Conservation (phyloP, 2,329 filamentous ascomycete species). For the Trematosphaeria pertusa region DNA sequence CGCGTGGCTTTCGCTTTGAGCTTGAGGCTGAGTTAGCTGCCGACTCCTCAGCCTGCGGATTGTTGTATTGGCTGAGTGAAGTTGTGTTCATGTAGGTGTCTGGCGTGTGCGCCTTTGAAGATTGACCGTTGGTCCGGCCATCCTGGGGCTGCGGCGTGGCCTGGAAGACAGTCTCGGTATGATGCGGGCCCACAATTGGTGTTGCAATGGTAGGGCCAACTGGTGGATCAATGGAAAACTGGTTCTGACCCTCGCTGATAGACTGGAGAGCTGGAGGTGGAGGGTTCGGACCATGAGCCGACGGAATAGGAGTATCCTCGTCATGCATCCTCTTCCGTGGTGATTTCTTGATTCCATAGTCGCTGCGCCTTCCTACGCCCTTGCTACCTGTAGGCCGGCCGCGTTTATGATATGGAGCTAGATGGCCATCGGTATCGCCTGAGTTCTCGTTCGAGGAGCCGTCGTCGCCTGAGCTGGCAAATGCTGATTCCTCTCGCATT, state of each 20-base stretch:
- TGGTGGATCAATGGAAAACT: slow-evolving; percentile 44
- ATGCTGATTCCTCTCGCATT: slow-evolving; percentile 52
- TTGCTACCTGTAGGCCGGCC: slow-evolving; percentile 55
- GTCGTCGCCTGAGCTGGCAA: slow-evolving; percentile 46
- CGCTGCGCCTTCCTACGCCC: slow-evolving; percentile 54
- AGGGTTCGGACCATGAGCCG: slow-evolving; percentile 29
- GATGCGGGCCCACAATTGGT: slow-evolving; percentile 31
- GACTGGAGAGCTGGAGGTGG: slow-evolving; percentile 41
- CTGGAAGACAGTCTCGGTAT: slow-evolving; percentile 44
- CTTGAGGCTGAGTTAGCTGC: slow-evolving; percentile 26
- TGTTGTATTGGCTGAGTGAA: slow-evolving; percentile 42
- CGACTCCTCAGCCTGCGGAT: slow-evolving; percentile 35
- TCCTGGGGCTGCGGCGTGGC: slow-evolving; percentile 43
- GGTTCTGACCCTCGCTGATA: slow-evolving; percentile 46
- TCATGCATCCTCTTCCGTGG: slow-evolving; percentile 49
- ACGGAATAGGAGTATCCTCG: slow-evolving; percentile 25
- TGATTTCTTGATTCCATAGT: slow-evolving; percentile 58
- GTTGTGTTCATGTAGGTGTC: slow-evolving; percentile 46
- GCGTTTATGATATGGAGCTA: slow-evolving; percentile 33
- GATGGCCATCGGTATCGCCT: slow-evolving; percentile 37
- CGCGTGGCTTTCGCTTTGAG: slow-evolving; percentile 44
- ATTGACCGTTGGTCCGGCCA: slow-evolving; percentile 19
- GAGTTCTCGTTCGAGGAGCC: slow-evolving; percentile 33
- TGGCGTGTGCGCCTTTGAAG: slow-evolving; percentile 33
- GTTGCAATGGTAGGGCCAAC: slow-evolving; percentile 19